Base-by-base conservation (phyloP, 73 alveolate genomes). In the Paramecium octaurelia region DNA sequence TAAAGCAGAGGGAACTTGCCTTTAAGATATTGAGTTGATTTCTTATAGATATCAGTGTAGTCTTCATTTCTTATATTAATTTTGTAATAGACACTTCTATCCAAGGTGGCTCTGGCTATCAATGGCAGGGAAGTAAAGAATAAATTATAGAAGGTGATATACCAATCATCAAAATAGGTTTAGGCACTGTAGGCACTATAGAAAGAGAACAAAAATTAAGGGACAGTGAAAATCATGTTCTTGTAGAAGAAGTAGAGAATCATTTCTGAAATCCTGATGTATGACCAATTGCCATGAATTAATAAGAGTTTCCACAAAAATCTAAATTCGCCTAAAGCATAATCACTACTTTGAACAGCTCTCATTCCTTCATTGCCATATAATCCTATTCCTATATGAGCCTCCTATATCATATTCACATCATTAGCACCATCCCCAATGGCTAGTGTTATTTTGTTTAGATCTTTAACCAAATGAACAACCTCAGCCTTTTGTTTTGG, bases 351-450 rank as follows among this genome's bases (percentile, higher is more conserved):
- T 91, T 98, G 96, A 6, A 96, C 99, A 12, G 99, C 99, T 35
- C 99, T 68, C 98, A 98, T 95, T 8, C 99, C 99, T 92, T 98
- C 99, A 83, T 98, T 98, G 10, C 99, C 99, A 90, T 95, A 97
- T 58, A 98, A 86, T 1, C 99, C 99, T n/a, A 70, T 54, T 43
- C 94, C 94, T n/a, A 89, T 89, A 96, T 96, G 76, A 59, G 98
- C 96, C 83, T 96, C 97, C 20, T 84, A 43, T 10, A 97, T 93
- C 99, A 97, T 97, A 23, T 96, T 93, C 0, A 97, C 99, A 95
- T 97, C 99, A 93, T 97, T 97, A 1, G 98, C 99, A 16, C 99
- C 99, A 96, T 97, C 99, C 20, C 99, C 99, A 8, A 97, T 96
- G 16, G 98, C 97, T 59, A 97, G 88, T 9, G 99, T 95, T 23